Conservation (phyloP, 2,329 filamentous ascomycete species). For the Eurotiales sp. region DNA sequence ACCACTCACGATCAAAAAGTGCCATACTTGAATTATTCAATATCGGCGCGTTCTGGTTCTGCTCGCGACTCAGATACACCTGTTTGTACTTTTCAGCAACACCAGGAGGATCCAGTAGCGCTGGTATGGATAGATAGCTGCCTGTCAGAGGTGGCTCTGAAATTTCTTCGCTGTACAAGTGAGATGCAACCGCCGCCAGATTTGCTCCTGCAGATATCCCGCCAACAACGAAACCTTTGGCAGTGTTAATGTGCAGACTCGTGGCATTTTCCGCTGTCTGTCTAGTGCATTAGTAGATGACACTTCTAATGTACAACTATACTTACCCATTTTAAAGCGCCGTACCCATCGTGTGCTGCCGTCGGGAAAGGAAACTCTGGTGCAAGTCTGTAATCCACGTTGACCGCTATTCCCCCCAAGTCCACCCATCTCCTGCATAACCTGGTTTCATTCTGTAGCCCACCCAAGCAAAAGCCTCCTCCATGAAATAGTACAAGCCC, state of each 20-base stretch:
- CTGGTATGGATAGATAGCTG: not conserved
- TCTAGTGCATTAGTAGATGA: not conserved
- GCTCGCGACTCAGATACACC: not conserved
- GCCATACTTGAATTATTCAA: not conserved
- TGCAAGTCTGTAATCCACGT: slow-evolving; percentile 10
- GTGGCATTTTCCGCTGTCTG: not conserved
- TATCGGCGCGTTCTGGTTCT: slow-evolving; percentile 1
- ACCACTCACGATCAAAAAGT: not conserved
- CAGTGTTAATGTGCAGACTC: not conserved
- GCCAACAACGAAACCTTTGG: slow-evolving; percentile 4
- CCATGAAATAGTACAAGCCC: not conserved
- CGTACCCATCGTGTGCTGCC: not conserved
- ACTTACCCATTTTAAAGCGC: slow-evolving; percentile 10
- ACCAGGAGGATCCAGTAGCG: not conserved
- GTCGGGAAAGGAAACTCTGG: slow-evolving; percentile 6
- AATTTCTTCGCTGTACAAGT: not conserved
- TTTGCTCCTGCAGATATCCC: slow-evolving; percentile 8
- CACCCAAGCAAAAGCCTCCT: slow-evolving; percentile 2
- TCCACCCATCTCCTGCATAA: not conserved
- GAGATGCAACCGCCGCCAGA: not conserved
- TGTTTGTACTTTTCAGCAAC: not conserved
- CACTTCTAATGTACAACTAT: not conserved
- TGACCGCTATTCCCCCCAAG: slow-evolving; percentile 1
- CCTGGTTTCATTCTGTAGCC: not conserved
- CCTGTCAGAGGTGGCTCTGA: not conserved